Evolutionary conservation across 768 basidiomycete species (phyloP).

Genomic region (Lanmaoa rubissima): DNA sequence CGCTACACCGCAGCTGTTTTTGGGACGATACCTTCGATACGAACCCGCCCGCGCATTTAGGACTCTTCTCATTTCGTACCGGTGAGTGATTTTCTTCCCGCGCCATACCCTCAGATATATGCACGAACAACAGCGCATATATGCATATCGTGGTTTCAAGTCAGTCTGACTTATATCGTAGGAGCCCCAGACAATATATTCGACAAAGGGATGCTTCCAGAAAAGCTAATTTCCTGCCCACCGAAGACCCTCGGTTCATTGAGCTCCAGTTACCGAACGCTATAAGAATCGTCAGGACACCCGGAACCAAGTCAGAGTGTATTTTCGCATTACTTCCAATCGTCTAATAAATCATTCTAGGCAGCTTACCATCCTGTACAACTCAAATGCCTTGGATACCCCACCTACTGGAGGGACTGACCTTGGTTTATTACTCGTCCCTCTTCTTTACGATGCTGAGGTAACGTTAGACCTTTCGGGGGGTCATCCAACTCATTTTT

Average conservation of each 20-base stretch:
- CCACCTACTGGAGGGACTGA: conserved; percentile 11
- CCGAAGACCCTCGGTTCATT: conserved; percentile 29
- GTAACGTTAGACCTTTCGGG: conserved; percentile 34
- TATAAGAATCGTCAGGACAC: conserved; percentile 59
- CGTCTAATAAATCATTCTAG: conserved; percentile 20
- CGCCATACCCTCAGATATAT: conserved; percentile 9
- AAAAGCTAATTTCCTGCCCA: conserved; percentile 12
- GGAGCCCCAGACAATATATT: conserved; percentile 23
- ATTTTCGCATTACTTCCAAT: background rate
- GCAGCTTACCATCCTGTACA: conserved; percentile 48
- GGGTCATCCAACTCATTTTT: conserved; percentile 5
- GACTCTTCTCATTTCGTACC: conserved; percentile 72
- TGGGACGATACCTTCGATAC: conserved; percentile 72
- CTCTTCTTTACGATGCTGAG: conserved; percentile 58
- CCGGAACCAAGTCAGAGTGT: conserved; percentile 48
- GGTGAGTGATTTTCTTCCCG: conserved; percentile 38
- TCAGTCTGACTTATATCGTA: conserved; percentile 10
- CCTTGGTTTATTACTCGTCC: conserved; percentile 47
- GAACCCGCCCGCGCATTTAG: conserved; percentile 77
- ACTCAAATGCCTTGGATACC: conserved; percentile 48
- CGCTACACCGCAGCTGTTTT: conserved; percentile 56
- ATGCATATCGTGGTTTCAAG: conserved; percentile 7
- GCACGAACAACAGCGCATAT: conserved; percentile 20
- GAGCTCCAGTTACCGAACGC: conserved; percentile 53
- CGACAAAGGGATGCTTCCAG: conserved; percentile 16